phyloP scores from a whole-genome alignment of 176 grass and related monocot species.

The Musa schizocarpa region DNA sequence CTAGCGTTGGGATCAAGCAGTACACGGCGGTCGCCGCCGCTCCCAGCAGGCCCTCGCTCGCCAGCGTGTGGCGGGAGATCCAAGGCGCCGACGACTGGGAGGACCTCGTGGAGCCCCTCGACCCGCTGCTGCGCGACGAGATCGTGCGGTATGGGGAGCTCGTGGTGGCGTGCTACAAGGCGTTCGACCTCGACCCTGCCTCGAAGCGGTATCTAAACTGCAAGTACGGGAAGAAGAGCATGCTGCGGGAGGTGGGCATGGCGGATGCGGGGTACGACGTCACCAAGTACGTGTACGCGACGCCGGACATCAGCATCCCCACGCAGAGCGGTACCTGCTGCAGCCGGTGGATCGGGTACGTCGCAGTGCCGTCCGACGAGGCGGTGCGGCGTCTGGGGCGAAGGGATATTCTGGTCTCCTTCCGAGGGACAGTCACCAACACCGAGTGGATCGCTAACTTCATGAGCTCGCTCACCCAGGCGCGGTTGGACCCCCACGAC shows the following conservation, averaged over 20 bases:
- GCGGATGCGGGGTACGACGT: not conserved
- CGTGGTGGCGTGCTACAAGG: not conserved
- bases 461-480: not conserved
- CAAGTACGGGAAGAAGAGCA: slow-evolving; percentile 6
- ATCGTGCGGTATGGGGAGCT: slow-evolving; percentile 5
- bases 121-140: not conserved
- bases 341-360: slow-evolving; percentile 17
- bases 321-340: not conserved
- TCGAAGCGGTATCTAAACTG: not conserved
- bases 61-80: not conserved
- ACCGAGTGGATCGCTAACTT: slow-evolving; percentile 2
- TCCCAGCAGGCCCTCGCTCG: not conserved
- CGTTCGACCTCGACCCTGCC: slow-evolving; percentile 3
- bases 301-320: not conserved
- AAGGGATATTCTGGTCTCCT: not conserved
- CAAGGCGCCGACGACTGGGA: not conserved
- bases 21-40: not conserved
- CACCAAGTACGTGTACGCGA: slow-evolving; percentile 4
- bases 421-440: not conserved
- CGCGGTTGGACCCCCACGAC: not conserved
- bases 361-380: not conserved
- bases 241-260: slow-evolving; percentile 1
- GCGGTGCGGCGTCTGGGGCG: not conserved
- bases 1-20: too few species aligned
- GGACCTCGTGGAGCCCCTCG: not conserved